These are phyloP conservation scores for Sporothrix mexicana DNA, from an alignment of 2,329 filamentous ascomycete genomes.

Conservation along the genomic window DNA sequence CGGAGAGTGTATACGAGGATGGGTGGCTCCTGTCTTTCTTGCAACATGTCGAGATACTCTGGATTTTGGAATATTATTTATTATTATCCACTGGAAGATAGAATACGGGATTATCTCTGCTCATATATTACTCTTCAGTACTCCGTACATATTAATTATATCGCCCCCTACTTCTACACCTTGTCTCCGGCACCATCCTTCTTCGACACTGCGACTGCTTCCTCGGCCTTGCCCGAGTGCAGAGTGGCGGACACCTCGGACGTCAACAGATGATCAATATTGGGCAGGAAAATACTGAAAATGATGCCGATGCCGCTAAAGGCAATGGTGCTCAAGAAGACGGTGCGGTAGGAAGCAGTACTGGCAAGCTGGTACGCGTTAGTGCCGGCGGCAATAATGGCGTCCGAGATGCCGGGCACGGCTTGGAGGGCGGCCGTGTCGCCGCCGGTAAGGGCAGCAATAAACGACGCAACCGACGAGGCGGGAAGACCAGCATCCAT, in stretches of 20 bases:
- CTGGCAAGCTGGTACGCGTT: constrained; percentile 45
- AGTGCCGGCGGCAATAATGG: constrained; percentile 42
- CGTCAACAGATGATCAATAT: constrained; percentile 45
- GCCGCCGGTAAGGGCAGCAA: constrained; percentile 43
- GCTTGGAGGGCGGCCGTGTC: constrained; percentile 38
- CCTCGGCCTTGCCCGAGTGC: constrained; percentile 28
- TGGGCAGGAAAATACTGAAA: constrained; percentile 43
- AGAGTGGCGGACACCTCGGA: constrained; percentile 45
- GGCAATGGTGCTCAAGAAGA: constrained; percentile 47
- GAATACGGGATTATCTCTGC: too few species aligned
- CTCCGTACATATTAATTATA: neutral
- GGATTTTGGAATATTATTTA: too few species aligned
- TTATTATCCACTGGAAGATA: too few species aligned
- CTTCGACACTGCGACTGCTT: neutral
- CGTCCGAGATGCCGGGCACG: constrained; percentile 43
- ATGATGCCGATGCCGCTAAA: constrained; percentile 45
- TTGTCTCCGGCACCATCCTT: neutral
- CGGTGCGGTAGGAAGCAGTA: constrained; percentile 45
- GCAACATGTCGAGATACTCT: too few species aligned
- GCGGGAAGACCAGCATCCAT: constrained; percentile 48
- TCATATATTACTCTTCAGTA: neutral
- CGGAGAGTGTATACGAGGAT: too few species aligned
- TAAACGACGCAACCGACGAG: constrained; percentile 45
- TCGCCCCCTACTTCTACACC: neutral
- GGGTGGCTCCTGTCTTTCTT: too few species aligned